Evolutionary conservation across 441 rosid species (phyloP), one percentile per base, ranked within the genome.

Genomic region (Populus hybrid): DNA sequence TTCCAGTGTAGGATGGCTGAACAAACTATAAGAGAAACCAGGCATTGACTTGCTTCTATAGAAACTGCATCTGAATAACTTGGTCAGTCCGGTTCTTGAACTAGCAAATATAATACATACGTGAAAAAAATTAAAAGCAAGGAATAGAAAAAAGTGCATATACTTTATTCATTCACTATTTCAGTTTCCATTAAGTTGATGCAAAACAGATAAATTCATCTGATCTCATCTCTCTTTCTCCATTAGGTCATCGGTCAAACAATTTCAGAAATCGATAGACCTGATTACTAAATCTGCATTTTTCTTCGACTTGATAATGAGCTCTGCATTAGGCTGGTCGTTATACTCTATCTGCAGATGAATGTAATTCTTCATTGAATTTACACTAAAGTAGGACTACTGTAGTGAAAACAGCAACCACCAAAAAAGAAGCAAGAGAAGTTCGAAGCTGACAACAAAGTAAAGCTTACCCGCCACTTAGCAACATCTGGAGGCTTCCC

Each of bases 271-370:
- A 72, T 90, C 80, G 31, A 95, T 74, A 1, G 97, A 94, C 82
- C 81, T 90, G 78, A 95, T 93, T n/a, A 95, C 74, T 71, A 94
- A 40, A 83, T 95, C 94, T 0, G 94, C 95, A 45, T 89, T 89
- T 71, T 82, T 85, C 89, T 85, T 94, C 56, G 97, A 88, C 78
- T 85, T 85, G 68, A 92, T 81, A 76, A 94, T 85, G 69, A 90
- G 90, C 85, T 94, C 97, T 6, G 95, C 97, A 73, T 95, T 94
- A 16, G 94, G 97, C 64, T 88, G 74, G 81, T 94, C 97, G 45
- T 95, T 95, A 80, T 92, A 86, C 18, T 91, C 87, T 70, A 95
- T 82, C 99, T 93, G 92, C 87, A 84, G 68, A 80, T 20, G 72
- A 71, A 74, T 18, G 33, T 53, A 23, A 21, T 4, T 73, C 71